A percentile compares a stretch with the other conserved stretches of the same genome.
Conservation (phyloP, 805 yeast species). For the Kockiozyma suomiensis region DNA sequence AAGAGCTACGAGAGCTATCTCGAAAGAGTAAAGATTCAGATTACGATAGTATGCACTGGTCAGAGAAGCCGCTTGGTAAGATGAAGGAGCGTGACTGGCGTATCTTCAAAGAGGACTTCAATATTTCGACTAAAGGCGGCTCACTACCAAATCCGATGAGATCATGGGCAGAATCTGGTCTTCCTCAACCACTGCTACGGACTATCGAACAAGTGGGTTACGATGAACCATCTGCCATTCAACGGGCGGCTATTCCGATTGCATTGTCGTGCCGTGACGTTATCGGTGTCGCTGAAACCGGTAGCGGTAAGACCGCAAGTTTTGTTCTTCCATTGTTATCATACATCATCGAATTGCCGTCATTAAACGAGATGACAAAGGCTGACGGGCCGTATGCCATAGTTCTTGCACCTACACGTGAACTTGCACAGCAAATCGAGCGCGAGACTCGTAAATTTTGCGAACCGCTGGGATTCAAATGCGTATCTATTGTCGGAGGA, state of each 20-base stretch:
- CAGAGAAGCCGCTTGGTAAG: slow-evolving; percentile 58
- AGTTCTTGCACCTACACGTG: slow-evolving; percentile 90
- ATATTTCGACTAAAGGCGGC: slow-evolving; percentile 58
- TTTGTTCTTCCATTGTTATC: slow-evolving; percentile 73
- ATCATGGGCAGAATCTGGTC: slow-evolving; percentile 66
- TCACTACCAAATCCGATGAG: slow-evolving; percentile 62
- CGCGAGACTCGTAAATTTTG: slow-evolving; percentile 61
- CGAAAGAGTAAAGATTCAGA: slow-evolving; percentile 38
- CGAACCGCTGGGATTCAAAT: slow-evolving; percentile 42
- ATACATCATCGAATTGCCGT: slow-evolving; percentile 53
- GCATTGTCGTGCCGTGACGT: slow-evolving; percentile 63
- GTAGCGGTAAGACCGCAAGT: slow-evolving; percentile 91
- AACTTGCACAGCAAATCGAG: slow-evolving; percentile 85
- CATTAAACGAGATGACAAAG: slow-evolving; percentile 51
- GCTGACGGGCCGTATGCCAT: slow-evolving; percentile 72
- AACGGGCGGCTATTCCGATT: slow-evolving; percentile 82
- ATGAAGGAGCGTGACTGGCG: slow-evolving; percentile 92
- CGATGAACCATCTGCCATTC: slow-evolving; percentile 82
- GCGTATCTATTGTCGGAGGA: slow-evolving; percentile 83
- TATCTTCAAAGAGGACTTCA: slow-evolving; percentile 74
- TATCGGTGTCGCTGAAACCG: slow-evolving; percentile 93
- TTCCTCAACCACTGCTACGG: slow-evolving; percentile 50
- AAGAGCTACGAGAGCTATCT: slow-evolving; percentile 34
- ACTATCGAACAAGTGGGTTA: slow-evolving; percentile 47
- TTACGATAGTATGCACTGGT: slow-evolving; percentile 59